phyloP scores from a whole-genome alignment of 2,329 filamentous ascomycete species.

The Ascochyta rabiei region DNA sequence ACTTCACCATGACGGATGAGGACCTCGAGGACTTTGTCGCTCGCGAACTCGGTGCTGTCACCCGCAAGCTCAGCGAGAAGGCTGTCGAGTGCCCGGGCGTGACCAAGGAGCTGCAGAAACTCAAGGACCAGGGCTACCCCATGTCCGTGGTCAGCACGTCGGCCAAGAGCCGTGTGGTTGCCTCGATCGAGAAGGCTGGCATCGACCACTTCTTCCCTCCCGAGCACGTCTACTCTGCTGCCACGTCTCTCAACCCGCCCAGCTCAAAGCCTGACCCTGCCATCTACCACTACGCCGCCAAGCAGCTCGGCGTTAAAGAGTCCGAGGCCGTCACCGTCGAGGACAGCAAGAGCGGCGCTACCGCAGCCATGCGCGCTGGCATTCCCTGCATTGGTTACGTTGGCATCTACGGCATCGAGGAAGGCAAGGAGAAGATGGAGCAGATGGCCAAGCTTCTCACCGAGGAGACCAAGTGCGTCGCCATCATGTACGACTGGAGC shows the following conservation, averaged over 20 bases:
- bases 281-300: conserved; percentile 80
- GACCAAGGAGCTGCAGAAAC: conserved; percentile 68
- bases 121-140: conserved; percentile 69
- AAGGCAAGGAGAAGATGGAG: conserved; percentile 51
- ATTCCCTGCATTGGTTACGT: conserved; percentile 87
- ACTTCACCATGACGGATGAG: conserved; percentile 69
- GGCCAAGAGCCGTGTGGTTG: conserved; percentile 76
- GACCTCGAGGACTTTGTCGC: conserved; percentile 77
- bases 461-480: conserved; percentile 55
- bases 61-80: conserved; percentile 74
- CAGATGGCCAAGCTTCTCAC: conserved; percentile 58
- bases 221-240: conserved; percentile 80
- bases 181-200: conserved; percentile 77
- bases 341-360: conserved; percentile 85
- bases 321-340: conserved; percentile 80
- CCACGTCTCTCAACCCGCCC: conserved; percentile 76
- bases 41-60: conserved; percentile 82
- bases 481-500: conserved; percentile 60
- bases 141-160: conserved; percentile 83
- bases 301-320: conserved; percentile 73
- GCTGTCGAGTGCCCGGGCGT: conserved; percentile 73
- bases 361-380: conserved; percentile 75
- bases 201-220: conserved; percentile 81
- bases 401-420: conserved; percentile 62
- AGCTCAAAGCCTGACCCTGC: conserved; percentile 90